A percentile compares a stretch with the other conserved stretches of the same genome.
Evolutionary conservation across 208 protist species (phyloP).

Genomic region (Acanthamoeba divionensis): DNA sequence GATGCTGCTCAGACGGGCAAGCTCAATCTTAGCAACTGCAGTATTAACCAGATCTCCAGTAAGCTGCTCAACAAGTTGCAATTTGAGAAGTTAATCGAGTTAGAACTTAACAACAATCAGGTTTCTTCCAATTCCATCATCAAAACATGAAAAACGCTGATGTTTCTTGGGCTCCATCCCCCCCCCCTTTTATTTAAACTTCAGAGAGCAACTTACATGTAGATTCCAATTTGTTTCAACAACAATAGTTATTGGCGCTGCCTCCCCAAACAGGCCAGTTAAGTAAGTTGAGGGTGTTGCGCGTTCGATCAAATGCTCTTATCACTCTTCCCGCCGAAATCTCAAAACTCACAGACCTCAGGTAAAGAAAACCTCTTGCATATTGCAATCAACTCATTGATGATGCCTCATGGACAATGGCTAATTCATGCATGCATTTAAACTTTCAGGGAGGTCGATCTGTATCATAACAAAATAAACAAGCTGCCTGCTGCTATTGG

Average conservation of each 20-base stretch:
- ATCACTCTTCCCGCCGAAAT: conserved; percentile 14
- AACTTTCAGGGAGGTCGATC: conserved; percentile 5
- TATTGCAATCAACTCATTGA: too few relatives aligned
- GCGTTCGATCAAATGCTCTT: not conserved
- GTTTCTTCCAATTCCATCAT: too few relatives aligned
- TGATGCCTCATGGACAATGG: too few relatives aligned
- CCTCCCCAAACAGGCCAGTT: not conserved
- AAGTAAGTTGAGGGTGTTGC: not conserved
- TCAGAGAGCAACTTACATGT: too few relatives aligned
- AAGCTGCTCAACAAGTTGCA: not conserved
- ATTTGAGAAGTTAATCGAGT: not conserved
- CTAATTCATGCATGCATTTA: too few relatives aligned
- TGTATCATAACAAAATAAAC: conserved; percentile 24
- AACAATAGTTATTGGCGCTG: conserved; percentile 23
- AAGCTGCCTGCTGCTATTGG: conserved; percentile 23
- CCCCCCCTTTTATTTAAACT: too few relatives aligned
- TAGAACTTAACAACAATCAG: conserved; percentile 35
- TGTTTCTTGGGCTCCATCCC: too few relatives aligned
- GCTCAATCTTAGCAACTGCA: conserved; percentile 14
- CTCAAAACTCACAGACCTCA: conserved; percentile 12
- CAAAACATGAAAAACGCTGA: too few relatives aligned
- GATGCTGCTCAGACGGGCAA: not conserved
- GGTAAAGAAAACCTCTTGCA: too few relatives aligned
- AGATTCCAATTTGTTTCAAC: too few relatives aligned
- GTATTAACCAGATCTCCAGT: not conserved